Conservation (phyloP, 2,329 filamentous ascomycete species). For the Arthroderma sp. region DNA sequence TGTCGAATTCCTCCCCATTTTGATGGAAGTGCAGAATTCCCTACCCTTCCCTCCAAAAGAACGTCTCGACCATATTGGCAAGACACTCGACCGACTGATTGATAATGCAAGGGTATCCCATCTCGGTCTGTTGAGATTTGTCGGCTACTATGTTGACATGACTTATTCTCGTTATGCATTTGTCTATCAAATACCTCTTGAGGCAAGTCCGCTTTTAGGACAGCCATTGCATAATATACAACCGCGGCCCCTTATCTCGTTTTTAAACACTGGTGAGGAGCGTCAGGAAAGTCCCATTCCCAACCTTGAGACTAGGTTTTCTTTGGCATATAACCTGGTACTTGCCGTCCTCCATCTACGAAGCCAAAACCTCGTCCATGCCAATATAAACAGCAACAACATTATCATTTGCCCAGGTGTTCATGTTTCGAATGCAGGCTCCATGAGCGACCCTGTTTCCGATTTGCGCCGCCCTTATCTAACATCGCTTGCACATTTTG, state of each 20-base stretch:
- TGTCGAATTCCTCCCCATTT: constrained; percentile 31
- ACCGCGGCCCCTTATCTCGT: constrained; percentile 29
- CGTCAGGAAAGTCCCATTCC: constrained; percentile 31
- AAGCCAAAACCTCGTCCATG: constrained; percentile 44
- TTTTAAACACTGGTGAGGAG: constrained; percentile 30
- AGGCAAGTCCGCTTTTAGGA: constrained; percentile 31
- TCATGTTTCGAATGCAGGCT: constrained; percentile 21
- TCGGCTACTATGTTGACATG: constrained; percentile 45
- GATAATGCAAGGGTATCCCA: constrained; percentile 31
- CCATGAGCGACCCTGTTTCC: constrained; percentile 8
- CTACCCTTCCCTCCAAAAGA: constrained; percentile 16
- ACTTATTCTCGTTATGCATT: constrained; percentile 45
- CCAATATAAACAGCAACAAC: constrained; percentile 53
- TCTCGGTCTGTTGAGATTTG: constrained; percentile 29
- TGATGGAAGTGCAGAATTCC: constrained; percentile 22
- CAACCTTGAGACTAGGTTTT: constrained; percentile 50
- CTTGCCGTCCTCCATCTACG: constrained; percentile 45
- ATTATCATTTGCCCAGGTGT: constrained; percentile 42
- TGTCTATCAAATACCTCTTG: constrained; percentile 45
- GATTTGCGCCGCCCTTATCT: constrained; percentile 44
- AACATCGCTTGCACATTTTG: constrained; percentile 46
- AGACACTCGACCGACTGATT: constrained; percentile 27
- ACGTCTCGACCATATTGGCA: constrained; percentile 25
- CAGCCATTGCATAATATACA: constrained; percentile 27
- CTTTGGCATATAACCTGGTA: constrained; percentile 46